Evolutionary conservation across 768 basidiomycete species (phyloP), one percentile per base, ranked within the genome.

Genomic region (Cystobasidium tubakii): DNA sequence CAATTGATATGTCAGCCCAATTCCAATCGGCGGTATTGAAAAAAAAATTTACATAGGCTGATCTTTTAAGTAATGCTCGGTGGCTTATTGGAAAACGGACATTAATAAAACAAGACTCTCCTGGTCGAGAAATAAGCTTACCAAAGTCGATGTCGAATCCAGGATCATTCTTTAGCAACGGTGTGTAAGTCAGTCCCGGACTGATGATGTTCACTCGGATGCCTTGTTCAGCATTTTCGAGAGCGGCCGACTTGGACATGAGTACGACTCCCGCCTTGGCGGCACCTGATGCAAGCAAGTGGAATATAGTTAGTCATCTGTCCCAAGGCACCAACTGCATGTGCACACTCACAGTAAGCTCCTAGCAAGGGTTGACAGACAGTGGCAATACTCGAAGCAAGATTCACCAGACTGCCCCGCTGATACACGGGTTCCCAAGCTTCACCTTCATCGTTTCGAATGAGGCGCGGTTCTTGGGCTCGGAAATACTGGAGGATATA

Each of bases 81-180:
- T 46, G 1, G 34, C 43, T 50, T 6, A 9, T 39, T 4, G 46
- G n/a, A 60, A 6, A 25, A 12, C 29, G 57, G 10, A n/a, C 57
- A 27, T 60, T 25, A 60, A 21, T 29, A 23, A n/a, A n/a, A n/a
- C n/a, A n/a, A n/a, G n/a, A n/a, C 57, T 27, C 21, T 34, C 7
- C 57, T n/a, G 7, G 4, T 50, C 17, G 2, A 60, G 57, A 4
- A 29, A 27, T 21, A 12, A 27, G 33, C 57, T 34, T 23, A 60
- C 57, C 57, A 23, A 29, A 60, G 6, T 46, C 46, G 21, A 67
- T 67, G 43, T 67, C 66, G 29, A 67, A 67, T 17, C 66, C 66
- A 10, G 66, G 66, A 33, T 67, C 36, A 33, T 39, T 42, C 25
- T 43, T 27, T 2, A 65, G 27, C 33, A 60, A 34, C 6, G 57